Evolutionary conservation across 352 stramenopile species (phyloP).

Genomic region (Globisporangium radiosum): DNA sequence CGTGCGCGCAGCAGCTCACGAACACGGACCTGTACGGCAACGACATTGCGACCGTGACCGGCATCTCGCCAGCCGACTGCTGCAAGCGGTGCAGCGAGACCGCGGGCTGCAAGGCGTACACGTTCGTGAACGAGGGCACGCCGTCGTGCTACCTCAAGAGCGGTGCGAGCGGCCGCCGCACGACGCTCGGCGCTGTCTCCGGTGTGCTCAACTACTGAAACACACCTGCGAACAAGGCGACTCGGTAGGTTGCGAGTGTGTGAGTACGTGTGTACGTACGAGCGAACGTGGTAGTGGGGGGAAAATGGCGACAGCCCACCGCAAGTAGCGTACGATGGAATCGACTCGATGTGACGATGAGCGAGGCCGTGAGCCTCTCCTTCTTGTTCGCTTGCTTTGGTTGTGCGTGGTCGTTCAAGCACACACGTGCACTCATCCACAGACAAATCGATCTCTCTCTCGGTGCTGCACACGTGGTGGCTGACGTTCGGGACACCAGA

Average conservation of each 20-base stretch:
- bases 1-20: slow-evolving; percentile 4
- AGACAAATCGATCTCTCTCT: neutral
- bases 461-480: too few species aligned
- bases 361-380: too few species aligned
- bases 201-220: neutral
- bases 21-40: slow-evolving; percentile 9
- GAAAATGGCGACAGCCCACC: too few species aligned
- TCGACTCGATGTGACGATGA: too few species aligned
- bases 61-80: slow-evolving; percentile 5
- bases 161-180: neutral
- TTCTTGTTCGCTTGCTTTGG: too few species aligned
- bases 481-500: too few species aligned
- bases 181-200: neutral
- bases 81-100: slow-evolving; percentile 9
- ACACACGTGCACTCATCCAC: too few species aligned
- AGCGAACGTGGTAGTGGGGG: too few species aligned
- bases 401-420: too few species aligned
- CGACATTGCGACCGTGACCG: slow-evolving; percentile 7
- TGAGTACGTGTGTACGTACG: too few species aligned
- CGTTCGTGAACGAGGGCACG: slow-evolving; percentile 19
- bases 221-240: neutral
- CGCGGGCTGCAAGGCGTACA: slow-evolving; percentile 23
- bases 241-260: too few species aligned
- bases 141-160: slow-evolving; percentile 2
- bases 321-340: too few species aligned